phyloP scores from a whole-genome alignment of 129 eudicot species.

The Flaveria robusta region DNA sequence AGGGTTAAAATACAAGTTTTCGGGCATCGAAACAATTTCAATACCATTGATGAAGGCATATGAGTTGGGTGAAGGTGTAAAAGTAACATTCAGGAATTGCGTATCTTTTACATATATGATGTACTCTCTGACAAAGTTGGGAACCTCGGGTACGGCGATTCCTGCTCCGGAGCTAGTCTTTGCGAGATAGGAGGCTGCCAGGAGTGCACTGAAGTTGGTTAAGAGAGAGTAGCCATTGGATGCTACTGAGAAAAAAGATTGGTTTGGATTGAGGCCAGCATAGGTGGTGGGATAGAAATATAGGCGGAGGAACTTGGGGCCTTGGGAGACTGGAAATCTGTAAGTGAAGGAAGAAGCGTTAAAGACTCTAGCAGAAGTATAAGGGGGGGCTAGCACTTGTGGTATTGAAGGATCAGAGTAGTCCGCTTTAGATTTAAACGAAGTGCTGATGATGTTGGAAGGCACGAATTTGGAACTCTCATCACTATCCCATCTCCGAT shows the following conservation, averaged over 20 bases:
- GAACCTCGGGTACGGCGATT: background rate
- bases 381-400: slow-evolving; percentile 34
- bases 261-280: slow-evolving; percentile 2
- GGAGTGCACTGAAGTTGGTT: slow-evolving; percentile 51
- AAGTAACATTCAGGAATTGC: slow-evolving; percentile 32
- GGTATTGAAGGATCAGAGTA: background rate
- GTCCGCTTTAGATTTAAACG: background rate
- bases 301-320: slow-evolving; percentile 61
- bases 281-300: slow-evolving; percentile 46
- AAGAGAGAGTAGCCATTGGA: slow-evolving; percentile 45
- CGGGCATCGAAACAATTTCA: slow-evolving; percentile 56
- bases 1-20: slow-evolving; percentile 28
- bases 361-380: slow-evolving; percentile 36
- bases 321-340: slow-evolving; percentile 33
- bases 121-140: slow-evolving; percentile 47
- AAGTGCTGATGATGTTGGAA: background rate
- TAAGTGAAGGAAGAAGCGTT: slow-evolving; percentile 43
- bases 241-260: slow-evolving; percentile 39
- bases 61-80: slow-evolving; percentile 47
- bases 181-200: slow-evolving; percentile 35
- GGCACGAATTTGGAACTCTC: slow-evolving; percentile 20
- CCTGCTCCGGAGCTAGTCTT: slow-evolving; percentile 15
- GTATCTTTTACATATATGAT: slow-evolving; percentile 25
- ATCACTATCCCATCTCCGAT: slow-evolving; percentile 36
- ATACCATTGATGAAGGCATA: slow-evolving; percentile 64